Evolutionary conservation across 2,329 filamentous ascomycete species (phyloP).

Genomic region (Beauveria sp.): DNA sequence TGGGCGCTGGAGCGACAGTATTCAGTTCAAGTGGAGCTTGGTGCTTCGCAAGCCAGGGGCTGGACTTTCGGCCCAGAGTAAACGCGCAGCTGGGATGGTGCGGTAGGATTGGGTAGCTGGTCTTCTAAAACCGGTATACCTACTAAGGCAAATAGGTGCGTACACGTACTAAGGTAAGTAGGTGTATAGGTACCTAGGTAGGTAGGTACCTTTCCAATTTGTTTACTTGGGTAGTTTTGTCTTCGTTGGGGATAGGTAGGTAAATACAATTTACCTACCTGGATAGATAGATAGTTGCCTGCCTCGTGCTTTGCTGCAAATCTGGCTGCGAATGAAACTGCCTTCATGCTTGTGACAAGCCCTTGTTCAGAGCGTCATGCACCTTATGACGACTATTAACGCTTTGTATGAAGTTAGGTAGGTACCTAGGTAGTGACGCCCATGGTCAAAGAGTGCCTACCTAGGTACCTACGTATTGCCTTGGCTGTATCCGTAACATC

Average conservation of each 20-base stretch:
- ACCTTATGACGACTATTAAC: no score
- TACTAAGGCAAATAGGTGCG: not conserved
- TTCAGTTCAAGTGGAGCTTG: conserved; percentile 6
- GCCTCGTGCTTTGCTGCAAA: no score
- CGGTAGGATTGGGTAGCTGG: not conserved
- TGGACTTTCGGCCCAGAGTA: not conserved
- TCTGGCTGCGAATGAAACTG: no score
- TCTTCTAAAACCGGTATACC: not conserved
- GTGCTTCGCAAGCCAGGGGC: conserved; percentile 10
- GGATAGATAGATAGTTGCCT: not conserved
- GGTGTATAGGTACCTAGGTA: not conserved
- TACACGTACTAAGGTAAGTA: no score
- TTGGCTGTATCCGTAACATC: not conserved
- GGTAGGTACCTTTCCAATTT: not conserved
- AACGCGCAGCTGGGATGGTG: not conserved
- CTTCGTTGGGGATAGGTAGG: no score
- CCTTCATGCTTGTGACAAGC: no score
- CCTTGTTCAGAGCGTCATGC: not conserved
- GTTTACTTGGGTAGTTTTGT: no score
- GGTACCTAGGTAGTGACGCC: no score
- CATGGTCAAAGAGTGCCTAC: no score
- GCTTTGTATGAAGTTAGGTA: no score
- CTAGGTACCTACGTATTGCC: not conserved
- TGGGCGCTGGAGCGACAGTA: not conserved
- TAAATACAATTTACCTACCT: no score